Evolutionary conservation across 2,329 filamentous ascomycete genomes (phyloP), one percentile per base, ranked within the genome.

Genomic region (Fusarium coffeatum): DNA sequence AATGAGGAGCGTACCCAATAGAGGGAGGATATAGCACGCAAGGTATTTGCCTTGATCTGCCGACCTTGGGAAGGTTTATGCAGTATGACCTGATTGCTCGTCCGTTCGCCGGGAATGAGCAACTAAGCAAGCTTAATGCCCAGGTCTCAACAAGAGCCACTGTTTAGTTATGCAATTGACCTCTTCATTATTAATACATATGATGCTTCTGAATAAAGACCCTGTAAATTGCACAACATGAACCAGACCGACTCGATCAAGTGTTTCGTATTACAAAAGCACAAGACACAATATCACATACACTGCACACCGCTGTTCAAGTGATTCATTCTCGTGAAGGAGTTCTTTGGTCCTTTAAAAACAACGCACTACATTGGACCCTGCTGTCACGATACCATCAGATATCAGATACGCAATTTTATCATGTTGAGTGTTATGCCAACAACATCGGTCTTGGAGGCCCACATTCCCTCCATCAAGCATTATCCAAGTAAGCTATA

Each of bases 391-490:
- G 4, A 10, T 37, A 3, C 4, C 11, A 3, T 4, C 8, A 4
- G 7, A 46, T 3, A 3, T 4, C 8, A 4, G 7, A 46, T 3
- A 12, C 8, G 8, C n/a, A 1, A n/a, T 22, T 1, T 10, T 15
- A 22, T 2, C 6, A 63, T 63, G 58, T 16, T 63, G 23, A 63
- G 32, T 3, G 10, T 63, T 1, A 22, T 41, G 32, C 28, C 58
- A 18, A 9, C 47, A 18, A 9, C 32, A 1, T 4, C 55, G 12
- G 42, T 42, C 8, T 10, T 63, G 8, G 32, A 54, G n/a, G 32
- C 41, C 6, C 22, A 37, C 13, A 10, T 32, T 0, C 27, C 41
- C 2, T 30, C 34, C 6, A n/a, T 11, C 1, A 55, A 42, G 11
- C 20, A 20, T 30, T 23, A 13, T 16, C 10, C 46, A 1, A 55